A percentile compares a stretch with the other conserved stretches of the same genome.
Evolutionary conservation across 108 stramenopile species (phyloP).

Genomic region (Pseudonitzschia multiseries): DNA sequence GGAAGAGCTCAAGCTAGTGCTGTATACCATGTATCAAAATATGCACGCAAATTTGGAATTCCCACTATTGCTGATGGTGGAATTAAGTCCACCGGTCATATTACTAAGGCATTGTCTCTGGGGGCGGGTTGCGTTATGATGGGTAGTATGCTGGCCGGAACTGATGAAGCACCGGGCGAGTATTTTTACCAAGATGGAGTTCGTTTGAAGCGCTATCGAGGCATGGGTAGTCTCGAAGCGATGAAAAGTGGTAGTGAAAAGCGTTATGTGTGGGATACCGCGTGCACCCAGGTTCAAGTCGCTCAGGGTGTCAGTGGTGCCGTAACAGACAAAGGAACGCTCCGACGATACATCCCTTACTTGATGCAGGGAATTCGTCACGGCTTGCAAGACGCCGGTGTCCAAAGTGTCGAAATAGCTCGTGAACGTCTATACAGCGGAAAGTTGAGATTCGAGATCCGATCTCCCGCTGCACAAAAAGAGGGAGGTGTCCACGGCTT

Average conservation of each 20-base stretch:
- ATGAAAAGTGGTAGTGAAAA: slow-evolving; percentile 97
- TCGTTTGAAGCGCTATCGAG: slow-evolving; percentile 98
- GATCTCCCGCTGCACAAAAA: slow-evolving; percentile 98
- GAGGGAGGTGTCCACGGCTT: slow-evolving; percentile 99
- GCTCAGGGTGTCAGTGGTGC: slow-evolving; percentile 99
- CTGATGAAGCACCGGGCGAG: slow-evolving; percentile 99
- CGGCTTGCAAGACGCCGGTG: slow-evolving; percentile 96
- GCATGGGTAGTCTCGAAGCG: slow-evolving; percentile 99
- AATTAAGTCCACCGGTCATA: slow-evolving; percentile 96
- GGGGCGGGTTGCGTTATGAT: slow-evolving; percentile 99
- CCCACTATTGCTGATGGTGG: slow-evolving; percentile 99
- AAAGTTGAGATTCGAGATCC: slow-evolving; percentile 92
- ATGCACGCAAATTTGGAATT: slow-evolving; percentile 91
- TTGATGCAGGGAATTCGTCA: slow-evolving; percentile 95
- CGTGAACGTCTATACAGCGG: slow-evolving; percentile 79
- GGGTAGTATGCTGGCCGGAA: slow-evolving; percentile 99
- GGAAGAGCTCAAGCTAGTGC: slow-evolving; percentile 99
- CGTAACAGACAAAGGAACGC: slow-evolving; percentile 98
- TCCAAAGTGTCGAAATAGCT: slow-evolving; percentile 68
- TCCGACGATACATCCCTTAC: slow-evolving; percentile 97
- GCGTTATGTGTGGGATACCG: slow-evolving; percentile 97
- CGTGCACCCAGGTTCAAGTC: slow-evolving; percentile 90
- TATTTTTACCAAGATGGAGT: slow-evolving; percentile 99
- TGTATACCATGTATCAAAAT: slow-evolving; percentile 96
- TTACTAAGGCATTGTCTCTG: slow-evolving; percentile 96